These are phyloP conservation scores for Tephrocybe rancida DNA, from an alignment of 768 basidiomycete species.

Conservation along the genomic window DNA sequence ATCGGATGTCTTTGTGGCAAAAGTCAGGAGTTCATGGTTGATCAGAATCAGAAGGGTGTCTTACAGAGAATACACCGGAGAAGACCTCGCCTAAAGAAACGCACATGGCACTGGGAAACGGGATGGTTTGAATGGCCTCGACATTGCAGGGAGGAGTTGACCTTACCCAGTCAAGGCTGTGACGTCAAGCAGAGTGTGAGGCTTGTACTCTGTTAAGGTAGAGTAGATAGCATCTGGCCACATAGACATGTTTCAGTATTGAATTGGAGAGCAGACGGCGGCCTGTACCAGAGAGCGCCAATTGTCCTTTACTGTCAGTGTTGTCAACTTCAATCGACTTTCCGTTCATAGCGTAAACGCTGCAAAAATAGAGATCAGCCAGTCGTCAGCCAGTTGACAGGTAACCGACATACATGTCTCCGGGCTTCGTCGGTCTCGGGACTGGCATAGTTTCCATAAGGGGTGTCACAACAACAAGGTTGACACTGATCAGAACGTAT, in stretches of 20 bases:
- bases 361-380: constrained; percentile 25
- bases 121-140: background rate
- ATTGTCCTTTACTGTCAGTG: constrained; percentile 82
- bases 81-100: constrained; percentile 76
- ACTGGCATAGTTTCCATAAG: constrained; percentile 89
- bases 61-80: constrained; percentile 78
- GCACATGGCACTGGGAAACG: constrained; percentile 57
- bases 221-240: constrained; percentile 85
- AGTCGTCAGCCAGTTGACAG: background rate
- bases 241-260: background rate
- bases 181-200: constrained; percentile 83
- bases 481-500: constrained; percentile 49
- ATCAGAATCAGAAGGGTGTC: constrained; percentile 13
- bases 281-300: constrained; percentile 69
- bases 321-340: constrained; percentile 88
- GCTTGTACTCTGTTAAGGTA: constrained; percentile 72
- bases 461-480: constrained; percentile 72
- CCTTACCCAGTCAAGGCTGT: constrained; percentile 82
- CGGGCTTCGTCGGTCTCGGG: constrained; percentile 75
- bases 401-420: constrained; percentile 65
- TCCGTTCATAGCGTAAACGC: constrained; percentile 86
- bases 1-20: constrained; percentile 82
- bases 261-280: background rate
- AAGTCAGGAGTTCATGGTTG: too few species aligned
- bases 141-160: background rate